Evolutionary conservation across 2,329 filamentous ascomycete species (phyloP), one percentile per base, ranked within the genome.

Genomic region (Chrysosporium keratinophilum): DNA sequence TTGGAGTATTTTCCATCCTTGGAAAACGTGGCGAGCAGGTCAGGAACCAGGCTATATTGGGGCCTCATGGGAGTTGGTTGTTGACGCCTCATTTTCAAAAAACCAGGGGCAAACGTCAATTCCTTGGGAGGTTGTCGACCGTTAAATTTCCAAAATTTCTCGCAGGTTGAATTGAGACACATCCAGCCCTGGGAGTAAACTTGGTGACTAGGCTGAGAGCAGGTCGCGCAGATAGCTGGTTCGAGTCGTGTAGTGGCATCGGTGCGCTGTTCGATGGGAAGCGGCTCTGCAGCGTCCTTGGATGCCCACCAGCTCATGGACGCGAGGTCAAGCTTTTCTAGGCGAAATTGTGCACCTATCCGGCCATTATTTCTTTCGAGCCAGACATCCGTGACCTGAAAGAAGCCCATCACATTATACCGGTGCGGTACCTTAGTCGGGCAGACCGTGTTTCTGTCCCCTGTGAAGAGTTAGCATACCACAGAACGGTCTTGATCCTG

Each of bases 351-450:
- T 60, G 78, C 76, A 0, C 75, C 72, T 1, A 65, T 67, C 5
- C 65, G 71, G 1, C 60, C 61, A 1, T 63, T 65, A 1, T 71
- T 64, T 56, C 74, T 76, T 60, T 90, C 85, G 10, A 69, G 72
- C 85, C 85, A 90, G 0, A 88, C 72, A 47, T 84, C 72, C 0
- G 83, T 85, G 11, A 86, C 71, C 47, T 82, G 79, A 64, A 87
- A 89, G 65, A 76, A 82, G n/a, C 75, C 83, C 41, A 89, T 71
- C 0, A 88, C 80, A 53, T 78, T 81, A 61, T 82, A 88, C 0
- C 75, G 69, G 54, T 83, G 74, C 0, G 78, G 77, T 6, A 83
- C 69, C 23, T 72, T 69, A 1, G 73, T 74, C 0, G 74, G 71
- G 15, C 77, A 71, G 19, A 74, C 64, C 2, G 65, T 63, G 57